Conservation (phyloP, 306 rosid genomes). For the Pterocarpus santalinus region DNA sequence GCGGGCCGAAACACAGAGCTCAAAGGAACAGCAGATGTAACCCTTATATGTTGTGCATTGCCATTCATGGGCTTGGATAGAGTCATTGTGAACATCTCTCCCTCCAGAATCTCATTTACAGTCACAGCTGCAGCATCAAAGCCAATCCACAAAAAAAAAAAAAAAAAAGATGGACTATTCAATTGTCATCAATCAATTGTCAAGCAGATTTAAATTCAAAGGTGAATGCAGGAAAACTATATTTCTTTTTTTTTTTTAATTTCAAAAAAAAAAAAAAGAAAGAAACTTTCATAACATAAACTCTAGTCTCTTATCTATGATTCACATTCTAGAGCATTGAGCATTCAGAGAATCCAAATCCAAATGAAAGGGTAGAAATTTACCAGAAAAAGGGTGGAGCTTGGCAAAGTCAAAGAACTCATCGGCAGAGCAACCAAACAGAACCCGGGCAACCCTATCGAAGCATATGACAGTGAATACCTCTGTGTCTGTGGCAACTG, state of each 20-base stretch:
- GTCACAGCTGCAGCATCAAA: slow-evolving; percentile 52
- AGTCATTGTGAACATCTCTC: slow-evolving; percentile 71
- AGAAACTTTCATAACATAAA: neutral
- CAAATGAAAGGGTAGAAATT: neutral
- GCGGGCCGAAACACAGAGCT: slow-evolving; percentile 66
- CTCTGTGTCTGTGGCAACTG: slow-evolving; percentile 72
- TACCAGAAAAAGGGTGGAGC: slow-evolving; percentile 73
- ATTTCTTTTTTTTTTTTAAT: too few relatives aligned
- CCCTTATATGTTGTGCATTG: slow-evolving; percentile 61
- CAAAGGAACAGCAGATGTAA: slow-evolving; percentile 60
- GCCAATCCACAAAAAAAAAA: slow-evolving; percentile 3
- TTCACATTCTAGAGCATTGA: neutral
- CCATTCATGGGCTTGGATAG: slow-evolving; percentile 66
- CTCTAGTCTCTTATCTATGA: neutral
- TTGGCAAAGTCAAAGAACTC: slow-evolving; percentile 77
- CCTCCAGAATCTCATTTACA: slow-evolving; percentile 64
- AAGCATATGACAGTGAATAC: slow-evolving; percentile 73
- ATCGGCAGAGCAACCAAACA: slow-evolving; percentile 84
- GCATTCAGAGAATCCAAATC: neutral
- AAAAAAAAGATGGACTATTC: neutral
- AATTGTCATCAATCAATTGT: neutral
- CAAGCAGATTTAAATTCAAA: neutral
- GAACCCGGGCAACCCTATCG: slow-evolving; percentile 70
- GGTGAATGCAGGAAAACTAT: neutral
- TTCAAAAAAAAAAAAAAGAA: neutral